Base-by-base conservation (phyloP, 768 basidiomycete genomes). In the Gautieria morchelliformis region DNA sequence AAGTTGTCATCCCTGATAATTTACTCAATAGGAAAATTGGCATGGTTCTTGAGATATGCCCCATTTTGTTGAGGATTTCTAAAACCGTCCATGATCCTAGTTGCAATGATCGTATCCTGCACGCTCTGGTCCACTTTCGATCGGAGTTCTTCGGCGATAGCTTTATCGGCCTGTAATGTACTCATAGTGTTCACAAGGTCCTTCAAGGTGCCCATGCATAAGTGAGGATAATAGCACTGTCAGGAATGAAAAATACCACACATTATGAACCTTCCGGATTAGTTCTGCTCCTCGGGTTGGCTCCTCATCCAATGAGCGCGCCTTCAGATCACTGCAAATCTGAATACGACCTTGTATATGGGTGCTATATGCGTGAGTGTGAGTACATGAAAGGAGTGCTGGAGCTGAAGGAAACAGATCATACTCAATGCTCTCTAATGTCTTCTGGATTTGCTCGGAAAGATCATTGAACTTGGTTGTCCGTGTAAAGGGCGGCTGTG, bases 391-490 rank as follows among this genome's bases (percentile, higher is more conserved):
- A 10, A 51, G 27, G 19, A 33, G 11, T 17, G 24, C 20, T 24
- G 12, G 35, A 41, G 10, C 10, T 27, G 45, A 39, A 51, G 35
- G 27, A 44, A n/a, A 44, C 42, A 3, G n/a, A 8, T 41, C 42
- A 58, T 62, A 91, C 89, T 92, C 89, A 44, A 92, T 78, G 40
- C 68, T 66, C 64, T 90, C 89, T 17, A 92, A 73, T 4, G 69
- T 73, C 60, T 70, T 81, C 69, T 82, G 87, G 20, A 83, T 60
- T 2, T 81, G 75, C 52, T 91, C 88, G 1, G 87, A 83, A 4
- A 91, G 69, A 66, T 92, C 89, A 54, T 91, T 92, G 69, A 89
- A 92, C 65, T 89, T 91, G 0, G 87, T 88, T 0, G 75, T 73
- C 57, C 72, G 77, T 30, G 73, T 73, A 44, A 75, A 72, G 19